Evolutionary conservation across 2,329 filamentous ascomycete genomes (phyloP).

Genomic region (Exophiala sp.): DNA sequence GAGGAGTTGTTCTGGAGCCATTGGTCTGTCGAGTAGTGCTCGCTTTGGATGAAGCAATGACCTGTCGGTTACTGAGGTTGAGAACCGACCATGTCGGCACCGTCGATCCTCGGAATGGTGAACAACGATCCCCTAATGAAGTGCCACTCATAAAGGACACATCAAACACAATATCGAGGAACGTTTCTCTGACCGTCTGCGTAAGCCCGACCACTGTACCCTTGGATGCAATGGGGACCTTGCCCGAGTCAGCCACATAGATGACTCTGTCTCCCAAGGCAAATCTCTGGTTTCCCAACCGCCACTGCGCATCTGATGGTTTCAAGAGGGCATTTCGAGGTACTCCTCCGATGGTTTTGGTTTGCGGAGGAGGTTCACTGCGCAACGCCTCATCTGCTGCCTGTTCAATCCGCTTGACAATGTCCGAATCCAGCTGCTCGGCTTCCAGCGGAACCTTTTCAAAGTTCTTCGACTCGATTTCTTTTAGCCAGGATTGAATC

Average conservation of each 20-base stretch:
- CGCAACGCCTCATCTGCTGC: slow-evolving; percentile 61
- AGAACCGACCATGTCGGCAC: slow-evolving; percentile 82
- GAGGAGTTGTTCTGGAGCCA: slow-evolving; percentile 52
- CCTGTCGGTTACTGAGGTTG: slow-evolving; percentile 76
- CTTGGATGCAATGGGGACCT: slow-evolving; percentile 84
- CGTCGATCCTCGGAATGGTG: slow-evolving; percentile 88
- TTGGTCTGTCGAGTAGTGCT: slow-evolving; percentile 35
- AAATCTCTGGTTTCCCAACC: slow-evolving; percentile 78
- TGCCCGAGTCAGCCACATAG: slow-evolving; percentile 86
- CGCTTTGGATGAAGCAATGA: slow-evolving; percentile 54
- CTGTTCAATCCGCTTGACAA: slow-evolving; percentile 72
- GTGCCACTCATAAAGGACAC: slow-evolving; percentile 95
- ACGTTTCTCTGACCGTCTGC: slow-evolving; percentile 70
- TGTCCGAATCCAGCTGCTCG: slow-evolving; percentile 87
- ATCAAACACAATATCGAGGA: slow-evolving; percentile 92
- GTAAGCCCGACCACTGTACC: slow-evolving; percentile 96
- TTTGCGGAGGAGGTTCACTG: slow-evolving; percentile 49
- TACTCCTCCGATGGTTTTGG: slow-evolving; percentile 70
- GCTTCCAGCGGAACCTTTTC: slow-evolving; percentile 95
- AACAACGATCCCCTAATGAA: slow-evolving; percentile 80
- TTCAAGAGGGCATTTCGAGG: slow-evolving; percentile 84
- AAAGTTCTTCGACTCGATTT: slow-evolving; percentile 82
- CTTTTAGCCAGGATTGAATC: slow-evolving; percentile 88
- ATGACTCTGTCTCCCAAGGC: slow-evolving; percentile 82
- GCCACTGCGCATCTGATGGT: slow-evolving; percentile 91